Conservation (phyloP, 208 protist species). For the Wallacemonas sp. region DNA sequence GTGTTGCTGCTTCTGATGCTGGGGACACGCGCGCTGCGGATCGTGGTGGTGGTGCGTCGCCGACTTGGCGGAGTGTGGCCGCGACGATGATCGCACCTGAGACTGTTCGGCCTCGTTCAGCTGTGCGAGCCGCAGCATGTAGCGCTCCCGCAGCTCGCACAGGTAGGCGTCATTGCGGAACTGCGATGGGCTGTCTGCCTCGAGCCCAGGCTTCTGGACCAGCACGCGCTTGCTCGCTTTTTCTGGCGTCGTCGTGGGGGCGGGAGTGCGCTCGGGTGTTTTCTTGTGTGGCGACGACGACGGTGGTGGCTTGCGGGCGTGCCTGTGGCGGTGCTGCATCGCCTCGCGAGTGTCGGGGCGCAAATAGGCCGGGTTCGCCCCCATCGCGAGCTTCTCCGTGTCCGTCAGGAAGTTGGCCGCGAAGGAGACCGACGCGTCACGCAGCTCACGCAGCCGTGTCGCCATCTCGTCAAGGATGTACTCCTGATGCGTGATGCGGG, state of each 20-base stretch:
- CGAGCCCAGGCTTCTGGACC: background rate
- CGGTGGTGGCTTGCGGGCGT: background rate
- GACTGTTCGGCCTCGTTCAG: slow-evolving; percentile 19
- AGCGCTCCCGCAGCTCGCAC: slow-evolving; percentile 46
- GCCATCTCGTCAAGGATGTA: slow-evolving; percentile 44
- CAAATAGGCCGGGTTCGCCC: slow-evolving; percentile 68
- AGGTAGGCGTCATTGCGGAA: slow-evolving; percentile 33
- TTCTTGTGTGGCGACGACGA: no score
- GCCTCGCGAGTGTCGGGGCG: slow-evolving; percentile 16
- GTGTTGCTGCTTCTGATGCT: no score
- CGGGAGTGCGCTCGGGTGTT: background rate
- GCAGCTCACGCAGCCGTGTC: slow-evolving; percentile 41
- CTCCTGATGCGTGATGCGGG: slow-evolving; percentile 47
- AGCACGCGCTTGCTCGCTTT: slow-evolving; percentile 7
- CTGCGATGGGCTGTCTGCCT: slow-evolving; percentile 5
- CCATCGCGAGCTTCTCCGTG: slow-evolving; percentile 76
- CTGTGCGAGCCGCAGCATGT: slow-evolving; percentile 47
- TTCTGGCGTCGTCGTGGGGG: background rate
- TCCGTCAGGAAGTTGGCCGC: slow-evolving; percentile 78
- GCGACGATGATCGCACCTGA: background rate
- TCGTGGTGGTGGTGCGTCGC: slow-evolving; percentile 3
- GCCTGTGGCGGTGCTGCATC: background rate
- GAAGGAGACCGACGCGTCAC: slow-evolving; percentile 69
- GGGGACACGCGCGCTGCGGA: no score
- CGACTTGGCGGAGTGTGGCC: background rate